A percentile compares a stretch with the other conserved stretches of the same genome.
phyloP scores from a whole-genome alignment of 1,284 basidiomycete species.

The Quambalaria eucalypti region DNA sequence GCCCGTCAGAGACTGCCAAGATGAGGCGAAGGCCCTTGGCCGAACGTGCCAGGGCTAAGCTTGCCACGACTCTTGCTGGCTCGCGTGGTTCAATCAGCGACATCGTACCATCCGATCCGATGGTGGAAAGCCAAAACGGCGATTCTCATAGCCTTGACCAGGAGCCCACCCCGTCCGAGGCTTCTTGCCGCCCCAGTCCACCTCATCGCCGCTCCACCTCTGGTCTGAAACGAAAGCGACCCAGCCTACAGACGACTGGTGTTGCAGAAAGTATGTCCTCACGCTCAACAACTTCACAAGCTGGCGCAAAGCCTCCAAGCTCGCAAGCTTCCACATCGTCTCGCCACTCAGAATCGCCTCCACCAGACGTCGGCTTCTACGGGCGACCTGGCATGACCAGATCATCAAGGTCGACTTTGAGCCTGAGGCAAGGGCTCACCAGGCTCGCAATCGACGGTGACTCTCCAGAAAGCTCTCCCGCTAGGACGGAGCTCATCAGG shows the following conservation, averaged over 20 bases:
- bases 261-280: neutral
- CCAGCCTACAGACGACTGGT: neutral
- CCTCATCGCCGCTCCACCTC: neutral
- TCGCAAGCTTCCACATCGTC: neutral
- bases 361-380: neutral
- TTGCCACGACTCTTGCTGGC: no score
- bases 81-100: no score
- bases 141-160: neutral
- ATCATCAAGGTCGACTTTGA: neutral
- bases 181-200: neutral
- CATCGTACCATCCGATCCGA: neutral
- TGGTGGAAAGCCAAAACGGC: neutral
- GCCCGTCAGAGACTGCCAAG: no score
- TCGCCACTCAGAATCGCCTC: neutral
- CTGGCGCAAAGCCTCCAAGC: neutral
- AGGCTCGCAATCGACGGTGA: neutral
- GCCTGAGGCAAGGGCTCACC: neutral
- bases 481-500: neutral
- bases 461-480: neutral
- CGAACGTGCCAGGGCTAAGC: neutral
- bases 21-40: neutral
- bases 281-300: neutral
- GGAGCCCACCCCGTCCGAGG: neutral
- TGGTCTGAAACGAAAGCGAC: neutral
- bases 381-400: neutral